Percentiles rank a stretch among this genome's conserved stretches.
Evolutionary conservation across 352 stramenopile species (phyloP).

Genomic region (Paralagenidium karlingii): DNA sequence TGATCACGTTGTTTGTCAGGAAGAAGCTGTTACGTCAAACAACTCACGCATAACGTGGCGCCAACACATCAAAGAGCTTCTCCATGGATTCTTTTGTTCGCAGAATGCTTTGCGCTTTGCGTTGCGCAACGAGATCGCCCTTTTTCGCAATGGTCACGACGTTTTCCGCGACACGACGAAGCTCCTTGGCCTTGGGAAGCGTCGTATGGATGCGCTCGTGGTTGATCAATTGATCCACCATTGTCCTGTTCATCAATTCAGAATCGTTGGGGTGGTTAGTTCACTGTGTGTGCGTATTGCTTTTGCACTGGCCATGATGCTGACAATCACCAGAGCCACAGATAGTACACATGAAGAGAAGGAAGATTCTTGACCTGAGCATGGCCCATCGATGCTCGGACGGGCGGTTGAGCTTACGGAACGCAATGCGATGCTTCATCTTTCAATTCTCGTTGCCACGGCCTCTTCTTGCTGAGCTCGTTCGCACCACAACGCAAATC

Average conservation of each 20-base stretch:
- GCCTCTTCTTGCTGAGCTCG: too few relatives aligned
- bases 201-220: constrained; percentile 97
- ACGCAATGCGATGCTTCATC: constrained; percentile 81
- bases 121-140: constrained; percentile 70
- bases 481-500: too few relatives aligned
- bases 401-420: constrained; percentile 88
- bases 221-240: constrained; percentile 95
- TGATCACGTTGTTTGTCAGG: not conserved
- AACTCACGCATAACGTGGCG: constrained; percentile 88
- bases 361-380: constrained; percentile 65
- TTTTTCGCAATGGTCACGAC: constrained; percentile 93
- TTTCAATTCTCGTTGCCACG: too few relatives aligned
- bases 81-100: constrained; percentile 84
- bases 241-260: constrained; percentile 48
- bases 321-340: not conserved
- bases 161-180: constrained; percentile 88
- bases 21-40: not conserved
- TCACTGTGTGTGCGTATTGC: too few relatives aligned
- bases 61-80: constrained; percentile 95
- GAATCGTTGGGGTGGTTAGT: too few relatives aligned
- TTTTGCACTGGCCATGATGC: constrained; percentile 1
- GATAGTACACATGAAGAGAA: not conserved
- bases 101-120: constrained; percentile 74
- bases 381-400: constrained; percentile 92
- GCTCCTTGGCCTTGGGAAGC: constrained; percentile 93